Evolutionary conservation across 148 eudicot genomes (phyloP).

Genomic region (Cornus kousa): DNA sequence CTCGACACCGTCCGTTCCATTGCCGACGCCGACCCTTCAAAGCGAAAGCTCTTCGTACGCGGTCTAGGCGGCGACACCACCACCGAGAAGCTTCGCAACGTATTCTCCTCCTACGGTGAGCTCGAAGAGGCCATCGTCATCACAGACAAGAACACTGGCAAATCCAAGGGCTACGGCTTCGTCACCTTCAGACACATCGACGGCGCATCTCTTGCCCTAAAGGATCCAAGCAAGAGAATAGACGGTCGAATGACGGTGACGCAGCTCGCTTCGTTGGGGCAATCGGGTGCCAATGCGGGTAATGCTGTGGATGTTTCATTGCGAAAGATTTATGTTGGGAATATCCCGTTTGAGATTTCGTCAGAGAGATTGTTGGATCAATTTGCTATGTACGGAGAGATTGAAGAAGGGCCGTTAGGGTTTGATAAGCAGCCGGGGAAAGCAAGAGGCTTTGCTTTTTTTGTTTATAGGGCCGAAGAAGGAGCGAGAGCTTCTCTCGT

Average conservation of each 20-base stretch:
- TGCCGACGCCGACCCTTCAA: conserved; percentile 64
- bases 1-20: conserved; percentile 60
- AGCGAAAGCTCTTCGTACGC: conserved; percentile 80
- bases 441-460: conserved; percentile 80
- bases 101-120: conserved; percentile 61
- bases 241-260: conserved; percentile 88
- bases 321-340: conserved; percentile 88
- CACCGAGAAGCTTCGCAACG: conserved; percentile 46
- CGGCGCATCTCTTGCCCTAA: conserved; percentile 65
- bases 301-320: conserved; percentile 52
- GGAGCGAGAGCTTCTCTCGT: conserved; percentile 71
- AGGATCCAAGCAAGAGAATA: conserved; percentile 74
- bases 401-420: conserved; percentile 96
- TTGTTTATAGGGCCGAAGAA: conserved; percentile 81
- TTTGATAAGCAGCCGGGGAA: conserved; percentile 84
- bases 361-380: conserved; percentile 66
- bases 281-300: conserved; percentile 13
- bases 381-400: conserved; percentile 69
- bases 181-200: conserved; percentile 78
- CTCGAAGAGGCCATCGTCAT: conserved; percentile 81
- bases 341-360: conserved; percentile 71
- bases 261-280: conserved; percentile 63
- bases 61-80: conserved; percentile 76
- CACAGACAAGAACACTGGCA: conserved; percentile 57
- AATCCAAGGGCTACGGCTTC: conserved; percentile 83